Conservation (phyloP, 768 basidiomycete species). For the Suillus weaverae region DNA sequence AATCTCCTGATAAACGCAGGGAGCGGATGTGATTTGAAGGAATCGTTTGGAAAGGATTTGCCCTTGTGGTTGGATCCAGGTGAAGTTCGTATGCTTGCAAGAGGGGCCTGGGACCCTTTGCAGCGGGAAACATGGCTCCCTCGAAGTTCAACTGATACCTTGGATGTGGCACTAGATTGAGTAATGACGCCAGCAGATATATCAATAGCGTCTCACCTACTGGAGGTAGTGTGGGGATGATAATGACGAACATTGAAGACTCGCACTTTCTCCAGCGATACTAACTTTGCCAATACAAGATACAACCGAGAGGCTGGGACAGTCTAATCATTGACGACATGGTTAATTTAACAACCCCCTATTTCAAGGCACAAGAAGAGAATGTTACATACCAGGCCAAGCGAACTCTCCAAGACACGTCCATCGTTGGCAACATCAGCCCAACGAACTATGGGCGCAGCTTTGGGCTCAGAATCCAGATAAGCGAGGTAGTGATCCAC, state of each 20-base stretch:
- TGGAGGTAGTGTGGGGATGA: slow-evolving; percentile 21
- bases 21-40: slow-evolving; percentile 22
- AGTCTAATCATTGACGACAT: slow-evolving; percentile 3
- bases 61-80: slow-evolving; percentile 30
- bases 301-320: slow-evolving; percentile 34
- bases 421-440: slow-evolving; percentile 44
- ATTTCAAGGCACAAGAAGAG: slow-evolving; percentile 4
- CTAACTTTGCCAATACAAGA: slow-evolving; percentile 29
- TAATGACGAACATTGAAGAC: slow-evolving; percentile 33
- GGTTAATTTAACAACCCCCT: slow-evolving; percentile 8
- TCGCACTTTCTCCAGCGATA: slow-evolving; percentile 29
- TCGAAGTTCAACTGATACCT: slow-evolving; percentile 34
- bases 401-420: slow-evolving; percentile 25
- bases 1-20: slow-evolving; percentile 39
- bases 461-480: slow-evolving; percentile 21
- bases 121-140: slow-evolving; percentile 37
- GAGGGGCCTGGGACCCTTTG: not conserved
- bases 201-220: slow-evolving; percentile 4
- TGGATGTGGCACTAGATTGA: slow-evolving; percentile 18
- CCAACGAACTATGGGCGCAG: slow-evolving; percentile 28
- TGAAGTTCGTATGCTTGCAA: slow-evolving; percentile 35
- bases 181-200: slow-evolving; percentile 7
- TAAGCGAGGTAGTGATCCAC: slow-evolving; percentile 26
- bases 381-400: slow-evolving; percentile 21
- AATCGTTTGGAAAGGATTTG: slow-evolving; percentile 30